Percentiles rank a stretch among this genome's conserved stretches.
These are phyloP conservation scores for Sphagnum contortum DNA, from an alignment of 225 moss, liverwort and hornwort species.

Conservation along the genomic window DNA sequence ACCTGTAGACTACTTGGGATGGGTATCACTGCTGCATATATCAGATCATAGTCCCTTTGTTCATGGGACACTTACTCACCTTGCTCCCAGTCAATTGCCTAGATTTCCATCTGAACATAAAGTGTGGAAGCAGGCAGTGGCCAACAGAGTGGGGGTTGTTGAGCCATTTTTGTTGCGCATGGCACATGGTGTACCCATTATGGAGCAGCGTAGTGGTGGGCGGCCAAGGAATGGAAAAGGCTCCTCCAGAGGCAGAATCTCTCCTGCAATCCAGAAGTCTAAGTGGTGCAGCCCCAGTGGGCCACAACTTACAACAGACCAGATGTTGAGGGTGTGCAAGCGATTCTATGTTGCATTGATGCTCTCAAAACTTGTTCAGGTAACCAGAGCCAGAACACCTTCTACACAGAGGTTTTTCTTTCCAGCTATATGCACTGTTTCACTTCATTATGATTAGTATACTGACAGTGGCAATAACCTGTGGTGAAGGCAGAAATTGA, in stretches of 20 bases:
- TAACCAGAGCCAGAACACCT: conserved; percentile 6
- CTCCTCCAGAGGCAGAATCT: conserved; percentile 25
- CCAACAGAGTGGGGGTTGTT: conserved; percentile 77
- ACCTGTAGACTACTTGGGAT: not conserved
- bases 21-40: not conserved
- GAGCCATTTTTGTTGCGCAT: conserved; percentile 94
- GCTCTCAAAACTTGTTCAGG: conserved; percentile 95
- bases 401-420: not conserved
- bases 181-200: conserved; percentile 81
- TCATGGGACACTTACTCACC: no score
- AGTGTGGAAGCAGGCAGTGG: conserved; percentile 58
- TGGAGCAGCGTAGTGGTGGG: conserved; percentile 51
- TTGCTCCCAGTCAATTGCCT: no score
- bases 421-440: no score
- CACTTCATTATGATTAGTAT: no score
- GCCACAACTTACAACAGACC: conserved; percentile 51
- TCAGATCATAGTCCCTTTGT: no score
- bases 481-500: not conserved
- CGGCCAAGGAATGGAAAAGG: conserved; percentile 51
- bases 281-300: conserved; percentile 32
- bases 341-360: conserved; percentile 92
- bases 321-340: conserved; percentile 66
- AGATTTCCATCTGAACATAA: no score
- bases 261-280: conserved; percentile 37
- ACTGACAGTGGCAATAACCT: no score